Conservation (phyloP, 2,329 filamentous ascomycete species). For the Piedraia hortae region DNA sequence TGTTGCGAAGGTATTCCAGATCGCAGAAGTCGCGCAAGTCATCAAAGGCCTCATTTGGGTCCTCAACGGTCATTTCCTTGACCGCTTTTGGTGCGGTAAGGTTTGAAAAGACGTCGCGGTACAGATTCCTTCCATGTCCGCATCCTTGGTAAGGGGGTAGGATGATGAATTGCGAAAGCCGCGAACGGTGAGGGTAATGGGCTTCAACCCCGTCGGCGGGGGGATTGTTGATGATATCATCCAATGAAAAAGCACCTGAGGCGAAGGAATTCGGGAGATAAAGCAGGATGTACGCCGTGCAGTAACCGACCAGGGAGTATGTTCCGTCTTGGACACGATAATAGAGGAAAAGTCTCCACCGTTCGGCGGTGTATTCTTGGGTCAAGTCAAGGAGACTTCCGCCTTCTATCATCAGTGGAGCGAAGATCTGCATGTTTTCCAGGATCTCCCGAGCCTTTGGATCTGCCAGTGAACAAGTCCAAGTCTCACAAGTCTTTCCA, state of each 20-base stretch:
- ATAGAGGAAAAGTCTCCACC: slow-evolving; percentile 82
- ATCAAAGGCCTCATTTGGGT: slow-evolving; percentile 70
- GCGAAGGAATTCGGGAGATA: slow-evolving; percentile 7
- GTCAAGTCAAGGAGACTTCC: slow-evolving; percentile 51
- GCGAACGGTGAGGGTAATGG: slow-evolving; percentile 50
- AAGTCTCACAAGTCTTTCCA: slow-evolving; percentile 51
- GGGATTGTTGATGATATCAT: slow-evolving; percentile 6
- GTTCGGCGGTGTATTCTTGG: slow-evolving; percentile 42
- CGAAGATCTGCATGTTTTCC: slow-evolving; percentile 55
- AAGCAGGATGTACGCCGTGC: slow-evolving; percentile 68
- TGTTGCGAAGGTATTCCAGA: slow-evolving; percentile 32
- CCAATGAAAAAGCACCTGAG: neutral
- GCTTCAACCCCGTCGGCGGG: no score
- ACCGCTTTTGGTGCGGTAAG: slow-evolving; percentile 34
- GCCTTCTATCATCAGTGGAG: slow-evolving; percentile 76
- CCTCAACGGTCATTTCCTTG: slow-evolving; percentile 71
- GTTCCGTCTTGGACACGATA: slow-evolving; percentile 8
- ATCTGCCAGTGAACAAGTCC: slow-evolving; percentile 50
- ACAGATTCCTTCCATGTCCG: slow-evolving; percentile 56
- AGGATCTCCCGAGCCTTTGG: slow-evolving; percentile 41
- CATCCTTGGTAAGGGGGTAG: slow-evolving; percentile 62
- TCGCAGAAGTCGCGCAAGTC: slow-evolving; percentile 53
- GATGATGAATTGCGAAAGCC: slow-evolving; percentile 83
- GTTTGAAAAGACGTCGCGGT: slow-evolving; percentile 51
- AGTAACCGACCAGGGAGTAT: slow-evolving; percentile 69